phyloP scores from a whole-genome alignment of 2,329 filamentous ascomycete species.

The Alternaria rosae region DNA sequence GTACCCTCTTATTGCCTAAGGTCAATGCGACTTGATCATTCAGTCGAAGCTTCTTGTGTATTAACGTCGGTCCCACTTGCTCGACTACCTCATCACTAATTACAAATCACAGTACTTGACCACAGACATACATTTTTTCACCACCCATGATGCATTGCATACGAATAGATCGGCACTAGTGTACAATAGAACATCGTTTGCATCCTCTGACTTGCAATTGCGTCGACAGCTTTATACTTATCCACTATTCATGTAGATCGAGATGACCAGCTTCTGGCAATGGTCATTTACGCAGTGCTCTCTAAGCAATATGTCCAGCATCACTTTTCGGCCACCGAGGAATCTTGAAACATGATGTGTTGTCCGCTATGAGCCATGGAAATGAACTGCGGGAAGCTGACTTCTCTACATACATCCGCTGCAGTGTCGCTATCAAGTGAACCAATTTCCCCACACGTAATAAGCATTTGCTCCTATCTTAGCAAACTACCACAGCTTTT shows the following conservation, averaged over 20 bases:
- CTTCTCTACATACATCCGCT: neutral
- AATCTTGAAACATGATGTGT: neutral
- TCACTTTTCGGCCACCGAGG: neutral
- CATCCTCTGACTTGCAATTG: neutral
- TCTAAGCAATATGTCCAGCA: neutral
- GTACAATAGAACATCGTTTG: neutral
- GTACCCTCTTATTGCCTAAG: neutral
- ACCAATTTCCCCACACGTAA: neutral
- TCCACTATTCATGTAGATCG: neutral
- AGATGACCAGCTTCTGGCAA: neutral
- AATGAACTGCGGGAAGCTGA: neutral
- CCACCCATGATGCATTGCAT: neutral
- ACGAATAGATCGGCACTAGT: neutral
- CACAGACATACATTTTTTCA: neutral
- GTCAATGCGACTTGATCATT: neutral
- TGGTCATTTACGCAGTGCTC: neutral
- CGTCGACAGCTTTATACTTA: neutral
- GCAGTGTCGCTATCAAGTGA: neutral
- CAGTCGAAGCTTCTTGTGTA: accelerated
- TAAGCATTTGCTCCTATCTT: neutral
- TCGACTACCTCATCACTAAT: neutral
- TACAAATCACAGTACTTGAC: neutral
- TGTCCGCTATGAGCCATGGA: neutral
- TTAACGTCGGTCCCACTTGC: neutral
- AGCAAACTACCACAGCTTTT: neutral